Base-by-base conservation (phyloP, 352 stramenopile species). In the Globisporangium solare region DNA sequence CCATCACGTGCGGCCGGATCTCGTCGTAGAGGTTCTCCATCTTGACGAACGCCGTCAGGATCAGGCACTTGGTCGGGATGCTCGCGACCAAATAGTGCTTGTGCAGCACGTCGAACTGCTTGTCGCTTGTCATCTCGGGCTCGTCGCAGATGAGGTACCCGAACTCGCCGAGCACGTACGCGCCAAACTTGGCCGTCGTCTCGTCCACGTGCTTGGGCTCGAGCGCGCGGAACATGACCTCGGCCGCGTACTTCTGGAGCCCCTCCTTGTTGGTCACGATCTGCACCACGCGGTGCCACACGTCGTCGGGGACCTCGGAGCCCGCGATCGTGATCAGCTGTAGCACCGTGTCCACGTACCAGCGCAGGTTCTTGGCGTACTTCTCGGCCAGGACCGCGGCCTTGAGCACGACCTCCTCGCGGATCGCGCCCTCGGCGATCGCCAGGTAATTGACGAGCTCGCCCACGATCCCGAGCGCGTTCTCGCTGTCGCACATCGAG, bases 211-310 rank as follows among this genome's bases (percentile, higher is more conserved):
- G 89, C 56, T 89, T 86, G 21, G 92, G 86, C 69, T 97, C 94
- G 47, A 98, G 83, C n/a, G 88, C 87, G 17, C 95, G 87, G 66
- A 98, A 97, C 69, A 99, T 86, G 52, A 97, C 96, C 54, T 96
- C 78, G 6, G 92, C 90, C 1, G 96, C 96, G 74, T 99, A 99
- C 31, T 83, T 76, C 63, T 98, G 94, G 45, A 99, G 62, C 60
- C 98, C 90, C 42, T 97, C 93, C 60, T 98, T 95, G 81, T 99
- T 99, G 18, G 96, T 99, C 27, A 99, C 92, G 70, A 99, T 98
- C 73, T 99, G 95, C 35, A 99, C 96, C n/a, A 98, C 94, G 48
- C 96, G 91, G 70, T 98, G 94, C 97, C 97, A 99, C 39, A 99
- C 97, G 50, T 97, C 86, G 72, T 98, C 92, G 49, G 90, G 94